A percentile compares a stretch with the other conserved stretches of the same genome.
Evolutionary conservation across 2,329 filamentous ascomycete species (phyloP).

Genomic region (Curvularia eragrostidis): DNA sequence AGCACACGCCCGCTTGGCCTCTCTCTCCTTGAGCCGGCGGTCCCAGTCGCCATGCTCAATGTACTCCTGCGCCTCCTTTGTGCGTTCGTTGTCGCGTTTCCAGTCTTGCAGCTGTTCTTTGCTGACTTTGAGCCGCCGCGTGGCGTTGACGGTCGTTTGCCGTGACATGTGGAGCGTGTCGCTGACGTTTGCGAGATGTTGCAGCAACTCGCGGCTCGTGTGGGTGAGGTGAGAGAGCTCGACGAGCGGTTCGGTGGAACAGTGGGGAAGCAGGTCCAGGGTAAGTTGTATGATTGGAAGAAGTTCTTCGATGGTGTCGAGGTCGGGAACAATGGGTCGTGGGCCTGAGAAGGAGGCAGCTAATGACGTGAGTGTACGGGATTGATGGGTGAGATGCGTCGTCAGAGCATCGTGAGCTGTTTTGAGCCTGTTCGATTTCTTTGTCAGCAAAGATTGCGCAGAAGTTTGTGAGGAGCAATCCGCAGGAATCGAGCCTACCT

Average conservation of each 20-base stretch:
- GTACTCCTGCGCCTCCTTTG: constrained; percentile 83
- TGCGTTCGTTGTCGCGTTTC: constrained; percentile 78
- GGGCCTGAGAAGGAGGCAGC: constrained; percentile 75
- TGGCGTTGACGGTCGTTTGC: constrained; percentile 83
- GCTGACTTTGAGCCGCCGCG: constrained; percentile 78
- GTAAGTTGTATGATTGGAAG: constrained; percentile 71
- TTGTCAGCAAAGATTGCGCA: constrained; percentile 22
- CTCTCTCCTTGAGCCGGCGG: constrained; percentile 73
- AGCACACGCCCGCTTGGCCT: constrained; percentile 82
- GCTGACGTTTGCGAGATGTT: constrained; percentile 83
- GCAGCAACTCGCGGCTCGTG: constrained; percentile 72
- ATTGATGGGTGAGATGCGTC: constrained; percentile 77
- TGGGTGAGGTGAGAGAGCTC: constrained; percentile 70
- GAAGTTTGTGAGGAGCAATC: neutral
- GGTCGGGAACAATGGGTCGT: constrained; percentile 66
- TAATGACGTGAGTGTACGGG: constrained; percentile 75
- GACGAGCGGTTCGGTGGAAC: constrained; percentile 69
- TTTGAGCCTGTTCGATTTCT: constrained; percentile 64
- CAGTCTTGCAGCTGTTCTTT: constrained; percentile 87
- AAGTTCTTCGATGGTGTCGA: constrained; percentile 71
- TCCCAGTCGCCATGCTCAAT: constrained; percentile 85
- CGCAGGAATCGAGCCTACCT: constrained; percentile 57
- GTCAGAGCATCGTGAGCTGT: constrained; percentile 77
- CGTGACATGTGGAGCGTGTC: constrained; percentile 94
- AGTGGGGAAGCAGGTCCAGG: constrained; percentile 70